Conservation (phyloP, 1,284 basidiomycete genomes). For the Amylostereum areolatum region DNA sequence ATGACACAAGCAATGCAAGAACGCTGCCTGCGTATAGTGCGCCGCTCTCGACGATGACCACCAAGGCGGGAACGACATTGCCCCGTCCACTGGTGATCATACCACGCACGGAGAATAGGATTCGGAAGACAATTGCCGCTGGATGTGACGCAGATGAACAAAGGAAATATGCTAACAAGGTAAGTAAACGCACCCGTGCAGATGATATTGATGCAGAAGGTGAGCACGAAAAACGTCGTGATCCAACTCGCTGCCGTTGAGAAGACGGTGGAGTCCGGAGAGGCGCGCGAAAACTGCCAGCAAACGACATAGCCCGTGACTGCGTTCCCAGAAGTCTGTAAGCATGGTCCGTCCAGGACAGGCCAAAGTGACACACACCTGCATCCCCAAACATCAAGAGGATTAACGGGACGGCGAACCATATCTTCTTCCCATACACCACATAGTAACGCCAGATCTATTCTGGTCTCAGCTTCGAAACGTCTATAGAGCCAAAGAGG, state of each 20-base stretch:
- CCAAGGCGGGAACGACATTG: neutral
- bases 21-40: neutral
- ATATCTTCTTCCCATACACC: neutral
- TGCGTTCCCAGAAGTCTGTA: neutral
- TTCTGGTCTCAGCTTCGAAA: neutral
- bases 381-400: neutral
- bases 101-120: no score
- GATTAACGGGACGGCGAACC: neutral
- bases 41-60: neutral
- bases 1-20: neutral
- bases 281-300: neutral
- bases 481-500: neutral
- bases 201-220: neutral
- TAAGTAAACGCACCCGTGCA: neutral
- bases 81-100: neutral
- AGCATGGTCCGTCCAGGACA: neutral
- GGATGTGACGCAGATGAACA: neutral
- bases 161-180: neutral
- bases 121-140: no score
- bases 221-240: neutral
- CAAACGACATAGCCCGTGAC: neutral
- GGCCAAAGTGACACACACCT: neutral
- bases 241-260: neutral
- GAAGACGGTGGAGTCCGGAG: neutral
- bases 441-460: neutral